Percentiles rank a stretch among this genome's conserved stretches.
Evolutionary conservation across 495 filamentous ascomycete genomes (phyloP).

Genomic region (Aeminium ludgeri): DNA sequence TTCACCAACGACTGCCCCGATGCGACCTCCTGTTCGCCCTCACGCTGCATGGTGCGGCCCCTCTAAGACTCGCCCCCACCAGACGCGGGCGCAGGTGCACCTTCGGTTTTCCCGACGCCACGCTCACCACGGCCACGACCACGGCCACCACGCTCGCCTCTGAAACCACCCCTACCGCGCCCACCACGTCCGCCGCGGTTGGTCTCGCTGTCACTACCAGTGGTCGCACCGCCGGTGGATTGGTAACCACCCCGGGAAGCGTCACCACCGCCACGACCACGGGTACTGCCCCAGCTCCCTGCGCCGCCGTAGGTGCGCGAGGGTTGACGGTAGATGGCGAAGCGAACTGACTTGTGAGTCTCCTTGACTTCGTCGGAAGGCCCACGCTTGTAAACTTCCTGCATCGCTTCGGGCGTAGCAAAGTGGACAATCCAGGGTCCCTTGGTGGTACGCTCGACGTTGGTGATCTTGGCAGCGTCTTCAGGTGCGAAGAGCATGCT

Average conservation of each 20-base stretch:
- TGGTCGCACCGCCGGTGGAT: slow-evolving; percentile 27
- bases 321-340: slow-evolving; percentile 35
- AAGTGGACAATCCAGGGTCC: slow-evolving; percentile 62
- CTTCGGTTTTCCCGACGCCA: slow-evolving; percentile 23
- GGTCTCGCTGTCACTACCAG: slow-evolving; percentile 66
- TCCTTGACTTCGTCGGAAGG: slow-evolving; percentile 48
- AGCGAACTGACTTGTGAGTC: slow-evolving; percentile 60
- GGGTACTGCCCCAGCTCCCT: slow-evolving; percentile 45
- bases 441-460: slow-evolving; percentile 60
- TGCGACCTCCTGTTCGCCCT: too few species aligned
- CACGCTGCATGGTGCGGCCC: too few species aligned
- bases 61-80: slow-evolving; percentile 16
- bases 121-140: slow-evolving; percentile 32
- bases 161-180: slow-evolving; percentile 43
- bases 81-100: slow-evolving; percentile 7
- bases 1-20: too few species aligned
- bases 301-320: slow-evolving; percentile 34
- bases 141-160: slow-evolving; percentile 40
- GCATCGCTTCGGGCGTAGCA: slow-evolving; percentile 56
- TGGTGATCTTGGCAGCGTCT: slow-evolving; percentile 57
- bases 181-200: slow-evolving; percentile 46
- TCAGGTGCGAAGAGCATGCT: slow-evolving; percentile 59
- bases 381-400: slow-evolving; percentile 52
- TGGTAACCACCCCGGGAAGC: slow-evolving; percentile 30
- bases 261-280: slow-evolving; percentile 41